Evolutionary conservation across 768 basidiomycete species (phyloP).

Genomic region (Lactarius quietus): DNA sequence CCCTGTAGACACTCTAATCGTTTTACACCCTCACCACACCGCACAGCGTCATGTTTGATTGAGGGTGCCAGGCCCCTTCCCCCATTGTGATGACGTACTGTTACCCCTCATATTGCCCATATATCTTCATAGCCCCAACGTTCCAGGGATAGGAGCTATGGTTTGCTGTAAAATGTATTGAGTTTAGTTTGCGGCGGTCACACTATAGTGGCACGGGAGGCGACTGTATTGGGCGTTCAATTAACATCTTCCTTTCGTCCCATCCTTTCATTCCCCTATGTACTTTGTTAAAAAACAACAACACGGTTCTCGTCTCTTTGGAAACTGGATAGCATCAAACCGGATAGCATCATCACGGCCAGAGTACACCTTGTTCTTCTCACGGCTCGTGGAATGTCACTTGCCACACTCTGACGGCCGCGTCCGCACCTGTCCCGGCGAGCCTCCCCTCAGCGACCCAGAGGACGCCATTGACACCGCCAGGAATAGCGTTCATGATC

Average conservation of each 20-base stretch:
- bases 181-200: too few relatives aligned
- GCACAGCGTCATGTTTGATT: background rate
- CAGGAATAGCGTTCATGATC: slow-evolving; percentile 82
- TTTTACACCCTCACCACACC: background rate
- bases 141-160: too few relatives aligned
- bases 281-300: background rate
- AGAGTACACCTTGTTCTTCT: background rate
- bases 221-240: background rate
- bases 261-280: background rate
- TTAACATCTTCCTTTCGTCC: background rate
- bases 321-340: background rate
- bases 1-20: background rate
- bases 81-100: background rate
- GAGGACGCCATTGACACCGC: slow-evolving; percentile 76
- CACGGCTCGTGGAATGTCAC: slow-evolving; percentile 41
- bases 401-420: slow-evolving; percentile 70
- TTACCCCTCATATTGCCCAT: background rate
- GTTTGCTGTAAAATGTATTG: too few relatives aligned
- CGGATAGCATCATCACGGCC: background rate
- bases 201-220: too few relatives aligned
- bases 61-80: background rate
- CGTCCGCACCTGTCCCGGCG: slow-evolving; percentile 77
- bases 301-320: background rate
- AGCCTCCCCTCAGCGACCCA: slow-evolving; percentile 64
- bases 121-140: too few relatives aligned